phyloP scores from a whole-genome alignment of 257 asterid species.

The Nicotiana sylvestris region DNA sequence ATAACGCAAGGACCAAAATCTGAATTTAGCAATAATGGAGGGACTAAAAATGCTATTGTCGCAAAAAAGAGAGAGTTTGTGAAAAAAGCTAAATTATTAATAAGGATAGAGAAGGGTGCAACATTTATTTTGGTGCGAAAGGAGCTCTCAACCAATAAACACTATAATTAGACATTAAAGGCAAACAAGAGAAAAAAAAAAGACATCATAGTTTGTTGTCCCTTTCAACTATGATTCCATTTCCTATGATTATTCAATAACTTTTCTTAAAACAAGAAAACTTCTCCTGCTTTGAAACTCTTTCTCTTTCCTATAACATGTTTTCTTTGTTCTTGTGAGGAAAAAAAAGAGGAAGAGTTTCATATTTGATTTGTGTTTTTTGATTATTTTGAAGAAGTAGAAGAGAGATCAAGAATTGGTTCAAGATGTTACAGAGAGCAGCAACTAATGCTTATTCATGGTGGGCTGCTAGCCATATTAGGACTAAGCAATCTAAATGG shows the following conservation, averaged over 20 bases:
- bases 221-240: conserved; percentile 7
- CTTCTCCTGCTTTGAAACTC: conserved; percentile 1
- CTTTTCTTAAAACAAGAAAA: neutral
- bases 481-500: conserved; percentile 50
- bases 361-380: neutral
- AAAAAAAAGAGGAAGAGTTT: conserved; percentile 7
- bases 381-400: neutral
- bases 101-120: conserved; percentile 1
- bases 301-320: neutral
- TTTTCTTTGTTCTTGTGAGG: neutral
- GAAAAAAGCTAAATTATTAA: neutral
- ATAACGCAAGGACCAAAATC: neutral
- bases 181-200: neutral
- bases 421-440: conserved; percentile 40
- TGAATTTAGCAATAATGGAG: neutral
- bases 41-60: neutral
- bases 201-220: neutral
- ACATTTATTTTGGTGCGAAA: conserved; percentile 15
- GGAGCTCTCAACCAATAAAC: conserved; percentile 13
- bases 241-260: neutral
- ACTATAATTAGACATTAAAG: neutral
- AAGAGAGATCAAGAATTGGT: conserved; percentile 3
- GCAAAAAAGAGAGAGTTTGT: neutral
- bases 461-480: conserved; percentile 47
- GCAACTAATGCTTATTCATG: conserved; percentile 50